Evolutionary conservation across 129 eudicot species (phyloP).

Genomic region (Solidago caesia): DNA sequence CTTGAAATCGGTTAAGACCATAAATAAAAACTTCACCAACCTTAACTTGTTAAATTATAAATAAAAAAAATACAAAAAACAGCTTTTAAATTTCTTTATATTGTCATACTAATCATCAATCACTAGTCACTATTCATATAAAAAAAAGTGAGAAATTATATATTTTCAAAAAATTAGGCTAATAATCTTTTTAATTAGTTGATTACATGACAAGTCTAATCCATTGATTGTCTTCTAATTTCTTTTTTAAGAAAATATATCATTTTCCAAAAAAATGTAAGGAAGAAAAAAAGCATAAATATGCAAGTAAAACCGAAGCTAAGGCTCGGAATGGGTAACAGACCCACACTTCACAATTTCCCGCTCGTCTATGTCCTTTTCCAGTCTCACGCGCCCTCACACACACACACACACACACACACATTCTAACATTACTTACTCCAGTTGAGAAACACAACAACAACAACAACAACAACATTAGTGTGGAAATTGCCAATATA

Average conservation of each 20-base stretch:
- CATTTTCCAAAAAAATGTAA: neutral
- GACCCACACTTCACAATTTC: constrained; percentile 18
- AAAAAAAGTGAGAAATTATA: too few relatives aligned
- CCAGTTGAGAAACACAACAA: constrained; percentile 31
- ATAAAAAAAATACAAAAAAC: neutral
- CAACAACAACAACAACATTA: constrained; percentile 1
- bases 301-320: constrained; percentile 7
- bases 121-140: too few relatives aligned
- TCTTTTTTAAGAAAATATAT: too few relatives aligned
- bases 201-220: too few relatives aligned
- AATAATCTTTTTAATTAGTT: too few relatives aligned
- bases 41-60: too few relatives aligned
- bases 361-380: constrained; percentile 38
- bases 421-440: constrained; percentile 16
- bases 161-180: too few relatives aligned
- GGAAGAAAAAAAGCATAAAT: neutral
- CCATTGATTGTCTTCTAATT: too few relatives aligned
- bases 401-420: neutral
- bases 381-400: constrained; percentile 31
- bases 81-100: too few relatives aligned
- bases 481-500: constrained; percentile 23
- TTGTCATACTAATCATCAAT: too few relatives aligned
- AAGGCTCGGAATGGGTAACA: constrained; percentile 35
- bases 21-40: too few relatives aligned
- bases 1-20: too few relatives aligned